These are phyloP conservation scores for Cyclotella baltica DNA, from an alignment of 108 stramenopile genomes.

Conservation along the genomic window DNA sequence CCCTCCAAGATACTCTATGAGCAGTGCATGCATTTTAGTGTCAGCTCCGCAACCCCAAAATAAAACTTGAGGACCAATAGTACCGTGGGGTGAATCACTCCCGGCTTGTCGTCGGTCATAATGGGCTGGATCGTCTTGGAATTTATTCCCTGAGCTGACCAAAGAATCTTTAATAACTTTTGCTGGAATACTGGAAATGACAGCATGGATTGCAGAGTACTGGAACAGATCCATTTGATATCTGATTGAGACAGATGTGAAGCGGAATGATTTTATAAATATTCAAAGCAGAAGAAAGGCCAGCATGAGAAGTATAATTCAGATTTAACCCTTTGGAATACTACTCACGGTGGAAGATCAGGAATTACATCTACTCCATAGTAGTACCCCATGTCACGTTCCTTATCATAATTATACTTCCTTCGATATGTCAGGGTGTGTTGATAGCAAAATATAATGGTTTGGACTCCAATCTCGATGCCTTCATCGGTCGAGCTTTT, in stretches of 20 bases:
- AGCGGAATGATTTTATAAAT: no score
- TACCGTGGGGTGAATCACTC: background rate
- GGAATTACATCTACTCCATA: background rate
- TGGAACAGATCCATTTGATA: slow-evolving; percentile 16
- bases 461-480: background rate
- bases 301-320: no score
- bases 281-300: no score
- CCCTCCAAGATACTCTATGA: slow-evolving; percentile 17
- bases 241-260: no score
- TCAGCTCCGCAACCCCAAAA: slow-evolving; percentile 29
- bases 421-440: slow-evolving; percentile 2
- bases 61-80: slow-evolving; percentile 3
- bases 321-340: no score
- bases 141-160: background rate
- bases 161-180: background rate
- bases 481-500: background rate
- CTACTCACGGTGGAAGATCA: no score
- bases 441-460: slow-evolving; percentile 8
- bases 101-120: background rate
- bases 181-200: slow-evolving; percentile 7
- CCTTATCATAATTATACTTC: background rate
- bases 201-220: background rate
- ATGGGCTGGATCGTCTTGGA: background rate
- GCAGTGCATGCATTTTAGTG: slow-evolving; percentile 15
- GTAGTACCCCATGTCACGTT: slow-evolving; percentile 4